Percentiles rank a stretch among this genome's conserved stretches.
Evolutionary conservation across 1,139 yeast species (phyloP).

Genomic region (Spencermartinsiella ligniputridi): DNA sequence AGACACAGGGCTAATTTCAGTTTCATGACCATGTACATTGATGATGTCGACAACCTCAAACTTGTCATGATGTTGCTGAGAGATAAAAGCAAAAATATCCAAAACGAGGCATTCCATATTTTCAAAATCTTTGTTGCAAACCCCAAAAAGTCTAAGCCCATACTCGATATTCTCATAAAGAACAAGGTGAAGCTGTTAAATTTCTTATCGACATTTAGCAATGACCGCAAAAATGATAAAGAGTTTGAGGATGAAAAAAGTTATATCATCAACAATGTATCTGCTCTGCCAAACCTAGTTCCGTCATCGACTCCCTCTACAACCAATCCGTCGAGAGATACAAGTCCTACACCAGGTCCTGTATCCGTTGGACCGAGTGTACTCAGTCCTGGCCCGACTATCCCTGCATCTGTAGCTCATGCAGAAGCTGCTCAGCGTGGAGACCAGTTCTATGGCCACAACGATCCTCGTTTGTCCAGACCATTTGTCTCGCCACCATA

Average conservation of each 20-base stretch:
- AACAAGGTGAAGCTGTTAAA: slow-evolving; percentile 72
- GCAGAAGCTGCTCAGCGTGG: slow-evolving; percentile 19
- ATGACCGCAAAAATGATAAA: slow-evolving; percentile 49
- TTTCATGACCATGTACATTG: slow-evolving; percentile 73
- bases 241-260: slow-evolving; percentile 74
- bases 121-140: slow-evolving; percentile 92
- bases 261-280: slow-evolving; percentile 72
- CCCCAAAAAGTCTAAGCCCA: slow-evolving; percentile 79
- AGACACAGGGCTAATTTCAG: slow-evolving; percentile 66
- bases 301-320: slow-evolving; percentile 4
- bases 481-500: neutral
- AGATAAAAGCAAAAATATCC: slow-evolving; percentile 85
- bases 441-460: slow-evolving; percentile 4
- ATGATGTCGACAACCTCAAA: slow-evolving; percentile 76
- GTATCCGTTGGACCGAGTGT: slow-evolving; percentile 15
- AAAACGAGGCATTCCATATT: slow-evolving; percentile 85
- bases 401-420: slow-evolving; percentile 22
- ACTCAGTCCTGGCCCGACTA: slow-evolving; percentile 16
- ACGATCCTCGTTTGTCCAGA: neutral
- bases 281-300: slow-evolving; percentile 39
- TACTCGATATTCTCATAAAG: slow-evolving; percentile 74
- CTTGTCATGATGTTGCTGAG: slow-evolving; percentile 79
- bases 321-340: slow-evolving; percentile 2
- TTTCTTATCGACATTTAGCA: slow-evolving; percentile 62
- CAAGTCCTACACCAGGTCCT: slow-evolving; percentile 1